These are phyloP conservation scores for Pneumocystis sp. DNA, from an alignment of 1,139 yeast genomes.

Conservation along the genomic window DNA sequence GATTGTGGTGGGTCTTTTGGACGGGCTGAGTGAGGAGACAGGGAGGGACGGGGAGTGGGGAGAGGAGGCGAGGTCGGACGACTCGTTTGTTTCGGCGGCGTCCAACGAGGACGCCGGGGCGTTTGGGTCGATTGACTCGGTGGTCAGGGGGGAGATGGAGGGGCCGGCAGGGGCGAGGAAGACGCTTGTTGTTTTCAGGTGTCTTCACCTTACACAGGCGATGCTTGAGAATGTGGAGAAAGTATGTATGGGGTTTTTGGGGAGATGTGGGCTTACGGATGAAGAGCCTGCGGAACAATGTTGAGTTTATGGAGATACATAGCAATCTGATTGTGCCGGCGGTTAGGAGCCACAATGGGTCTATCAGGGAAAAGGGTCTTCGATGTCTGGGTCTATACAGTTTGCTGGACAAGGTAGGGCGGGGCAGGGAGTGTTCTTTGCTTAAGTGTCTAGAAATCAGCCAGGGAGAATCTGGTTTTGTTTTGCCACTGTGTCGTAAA, in stretches of 20 bases:
- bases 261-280: background rate
- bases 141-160: constrained; percentile 26
- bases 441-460: constrained; percentile 42
- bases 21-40: constrained; percentile 36
- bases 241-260: constrained; percentile 16
- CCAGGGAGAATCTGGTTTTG: constrained; percentile 43
- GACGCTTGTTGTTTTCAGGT: constrained; percentile 35
- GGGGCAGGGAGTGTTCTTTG: too few relatives aligned
- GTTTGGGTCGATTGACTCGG: constrained; percentile 13
- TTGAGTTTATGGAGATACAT: constrained; percentile 55
- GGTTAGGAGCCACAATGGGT: constrained; percentile 44
- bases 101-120: constrained; percentile 22
- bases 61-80: constrained; percentile 20
- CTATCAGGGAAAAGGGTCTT: constrained; percentile 53
- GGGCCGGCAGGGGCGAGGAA: constrained; percentile 23
- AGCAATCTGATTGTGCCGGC: constrained; percentile 77
- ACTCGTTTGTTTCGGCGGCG: constrained; percentile 44
- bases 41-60: constrained; percentile 9
- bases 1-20: constrained; percentile 70
- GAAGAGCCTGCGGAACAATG: constrained; percentile 41
- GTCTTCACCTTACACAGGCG: constrained; percentile 55
- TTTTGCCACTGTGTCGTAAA: constrained; percentile 52
- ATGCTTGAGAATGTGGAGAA: constrained; percentile 55
- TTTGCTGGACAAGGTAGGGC: constrained; percentile 37
- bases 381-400: constrained; percentile 70